Conservation (phyloP, 345 rosid genomes). For the Hibiscus trionum region DNA sequence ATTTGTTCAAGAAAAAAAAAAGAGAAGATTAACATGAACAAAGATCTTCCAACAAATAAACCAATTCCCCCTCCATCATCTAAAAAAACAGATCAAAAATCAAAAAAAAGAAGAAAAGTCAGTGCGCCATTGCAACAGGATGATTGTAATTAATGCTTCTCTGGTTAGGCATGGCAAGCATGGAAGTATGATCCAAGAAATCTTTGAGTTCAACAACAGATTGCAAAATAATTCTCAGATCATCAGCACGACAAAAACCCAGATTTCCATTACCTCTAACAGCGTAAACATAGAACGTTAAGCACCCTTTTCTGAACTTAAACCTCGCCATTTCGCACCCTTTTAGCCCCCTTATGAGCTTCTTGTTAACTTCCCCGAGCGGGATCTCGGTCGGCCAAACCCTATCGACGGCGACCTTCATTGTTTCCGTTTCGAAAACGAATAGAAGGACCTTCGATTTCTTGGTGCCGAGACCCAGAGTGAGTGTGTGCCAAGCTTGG, state of each 20-base stretch:
- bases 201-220: conserved; percentile 86
- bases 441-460: conserved; percentile 74
- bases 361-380: conserved; percentile 82
- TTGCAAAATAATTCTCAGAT: conserved; percentile 60
- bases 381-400: conserved; percentile 84
- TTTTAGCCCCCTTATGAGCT: conserved; percentile 51
- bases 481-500: conserved; percentile 94
- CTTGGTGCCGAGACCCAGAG: conserved; percentile 84
- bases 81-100: not conserved
- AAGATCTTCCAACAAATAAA: conserved; percentile 28
- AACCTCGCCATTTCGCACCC: conserved; percentile 89
- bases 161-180: conserved; percentile 91
- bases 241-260: conserved; percentile 73
- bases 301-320: conserved; percentile 88
- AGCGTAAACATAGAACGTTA: conserved; percentile 94
- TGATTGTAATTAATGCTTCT: conserved; percentile 49
- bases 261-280: conserved; percentile 45
- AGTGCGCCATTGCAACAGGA: conserved; percentile 68
- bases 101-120: conserved; percentile 5
- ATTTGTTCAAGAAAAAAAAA: not conserved
- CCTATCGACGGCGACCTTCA: conserved; percentile 49
- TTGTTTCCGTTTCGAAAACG: conserved; percentile 70
- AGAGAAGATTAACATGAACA: conserved; percentile 1
- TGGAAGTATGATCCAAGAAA: conserved; percentile 94
- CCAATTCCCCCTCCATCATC: conserved; percentile 24